Base-by-base conservation (phyloP, 345 rosid species). In the Dovyalis caffra region DNA sequence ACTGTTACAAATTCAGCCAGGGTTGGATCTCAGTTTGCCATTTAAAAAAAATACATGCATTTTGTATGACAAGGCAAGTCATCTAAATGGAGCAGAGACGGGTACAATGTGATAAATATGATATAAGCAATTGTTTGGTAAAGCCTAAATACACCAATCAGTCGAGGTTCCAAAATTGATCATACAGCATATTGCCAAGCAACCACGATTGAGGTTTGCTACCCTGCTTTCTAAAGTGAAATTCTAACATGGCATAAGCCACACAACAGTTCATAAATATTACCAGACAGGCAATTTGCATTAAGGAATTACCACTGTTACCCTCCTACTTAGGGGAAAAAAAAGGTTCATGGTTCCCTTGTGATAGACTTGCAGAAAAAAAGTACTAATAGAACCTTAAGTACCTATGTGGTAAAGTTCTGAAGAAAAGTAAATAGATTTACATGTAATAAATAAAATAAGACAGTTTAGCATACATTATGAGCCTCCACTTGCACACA, bases 1-100 rank as follows among this genome's bases (percentile, higher is more conserved):
- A 76, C 98, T 95, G 98, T 85, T 69, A 37, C 81, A 81, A 69
- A 58, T 74, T 69, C 79, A 68, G 38, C 58, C 84, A 78, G 45
- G 73, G 62, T n/a, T 43, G 58, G 32, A 67, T 70, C 35, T 78
- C 74, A 71, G 74, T 69, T n/a, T 68, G 69, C 66, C 10, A 70
- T 64, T 32, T 28, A 12, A 56, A 40, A 71, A 25, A n/a, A 64
- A 70, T 18, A 35, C 21, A 74, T n/a, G 62, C 68, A 74, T 33
- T n/a, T n/a, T n/a, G 31, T 67, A 53, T 56, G 37, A 62, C 31
- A n/a, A 8, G 6, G 1, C n/a, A 51, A 51, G 57, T 20, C 11
- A 51, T 9, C 25, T 51, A 51, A 51, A 38, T 38, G 43, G 43
- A 1, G 11, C 43, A 2, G 43, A 38, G 43, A 38, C 43, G 8